Evolutionary conservation across 805 yeast species (phyloP).

Genomic region (Candida endomychidarum): DNA sequence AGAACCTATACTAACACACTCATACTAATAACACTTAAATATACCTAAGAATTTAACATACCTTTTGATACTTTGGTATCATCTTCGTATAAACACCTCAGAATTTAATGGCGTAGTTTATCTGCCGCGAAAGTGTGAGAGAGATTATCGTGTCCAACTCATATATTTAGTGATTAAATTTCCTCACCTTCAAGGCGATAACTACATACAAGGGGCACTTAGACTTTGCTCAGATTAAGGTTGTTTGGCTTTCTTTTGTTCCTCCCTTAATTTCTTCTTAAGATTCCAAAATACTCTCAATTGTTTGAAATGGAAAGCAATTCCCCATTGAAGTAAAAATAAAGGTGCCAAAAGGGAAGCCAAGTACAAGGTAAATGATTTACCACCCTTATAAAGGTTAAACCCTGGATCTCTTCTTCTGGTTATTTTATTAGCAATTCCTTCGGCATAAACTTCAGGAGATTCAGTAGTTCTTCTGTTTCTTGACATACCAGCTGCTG

Average conservation of each 20-base stretch:
- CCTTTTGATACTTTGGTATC: conserved; percentile 5
- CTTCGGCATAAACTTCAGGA: conserved; percentile 27
- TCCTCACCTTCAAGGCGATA: no score
- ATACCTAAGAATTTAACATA: neutral
- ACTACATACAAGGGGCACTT: no score
- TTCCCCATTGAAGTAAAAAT: conserved; percentile 22
- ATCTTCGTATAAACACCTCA: conserved; percentile 1
- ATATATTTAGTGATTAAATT: no score
- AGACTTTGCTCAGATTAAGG: no score
- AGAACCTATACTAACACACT: no score
- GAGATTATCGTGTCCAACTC: conserved; percentile 2
- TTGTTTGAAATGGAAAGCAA: conserved; percentile 27
- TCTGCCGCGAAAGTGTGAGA: no score
- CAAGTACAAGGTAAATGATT: conserved; percentile 21
- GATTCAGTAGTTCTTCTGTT: conserved; percentile 16
- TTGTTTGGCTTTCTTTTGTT: conserved; percentile 4
- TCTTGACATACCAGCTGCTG: conserved; percentile 25
- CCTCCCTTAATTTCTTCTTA: conserved; percentile 15
- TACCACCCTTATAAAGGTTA: conserved; percentile 28
- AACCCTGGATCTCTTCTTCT: conserved; percentile 23
- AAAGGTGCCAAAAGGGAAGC: conserved; percentile 23
- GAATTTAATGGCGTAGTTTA: conserved; percentile 4
- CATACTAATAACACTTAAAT: no score
- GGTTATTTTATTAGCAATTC: conserved; percentile 21
- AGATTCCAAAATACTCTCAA: conserved; percentile 21